These are phyloP conservation scores for Carex sylvatica DNA, from an alignment of 202 grass and related monocot genomes.

Conservation along the genomic window DNA sequence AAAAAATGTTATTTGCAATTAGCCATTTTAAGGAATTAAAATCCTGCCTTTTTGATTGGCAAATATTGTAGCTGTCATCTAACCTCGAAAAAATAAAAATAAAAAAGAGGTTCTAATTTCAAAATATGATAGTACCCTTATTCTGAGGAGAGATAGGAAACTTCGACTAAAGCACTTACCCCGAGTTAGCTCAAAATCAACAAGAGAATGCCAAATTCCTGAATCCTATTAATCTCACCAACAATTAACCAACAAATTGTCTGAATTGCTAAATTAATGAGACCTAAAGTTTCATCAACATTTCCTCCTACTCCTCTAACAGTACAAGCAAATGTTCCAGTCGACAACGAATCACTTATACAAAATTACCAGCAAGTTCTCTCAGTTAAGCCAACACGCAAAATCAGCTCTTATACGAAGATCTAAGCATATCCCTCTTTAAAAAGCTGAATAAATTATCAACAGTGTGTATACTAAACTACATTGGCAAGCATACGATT, in stretches of 20 bases:
- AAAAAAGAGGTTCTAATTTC: background rate
- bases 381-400: background rate
- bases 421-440: background rate
- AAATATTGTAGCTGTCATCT: background rate
- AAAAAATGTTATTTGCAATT: background rate
- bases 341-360: background rate
- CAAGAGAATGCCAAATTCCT: background rate
- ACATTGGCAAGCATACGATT: background rate
- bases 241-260: background rate
- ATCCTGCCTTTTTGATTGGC: background rate
- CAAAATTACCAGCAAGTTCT: constrained; percentile 14
- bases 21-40: background rate
- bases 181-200: background rate
- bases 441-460: background rate
- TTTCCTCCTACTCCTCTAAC: background rate
- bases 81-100: background rate
- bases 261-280: background rate
- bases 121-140: background rate
- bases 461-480: background rate
- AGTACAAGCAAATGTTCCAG: background rate
- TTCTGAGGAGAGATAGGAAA: background rate
- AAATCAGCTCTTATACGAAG: background rate
- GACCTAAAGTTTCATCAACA: background rate
- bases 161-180: background rate
- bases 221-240: background rate